Percentiles rank a stretch among this genome's conserved stretches.
phyloP scores from a whole-genome alignment of 2,329 filamentous ascomycete genomes.

The Colletotrichum neosansevieriae region DNA sequence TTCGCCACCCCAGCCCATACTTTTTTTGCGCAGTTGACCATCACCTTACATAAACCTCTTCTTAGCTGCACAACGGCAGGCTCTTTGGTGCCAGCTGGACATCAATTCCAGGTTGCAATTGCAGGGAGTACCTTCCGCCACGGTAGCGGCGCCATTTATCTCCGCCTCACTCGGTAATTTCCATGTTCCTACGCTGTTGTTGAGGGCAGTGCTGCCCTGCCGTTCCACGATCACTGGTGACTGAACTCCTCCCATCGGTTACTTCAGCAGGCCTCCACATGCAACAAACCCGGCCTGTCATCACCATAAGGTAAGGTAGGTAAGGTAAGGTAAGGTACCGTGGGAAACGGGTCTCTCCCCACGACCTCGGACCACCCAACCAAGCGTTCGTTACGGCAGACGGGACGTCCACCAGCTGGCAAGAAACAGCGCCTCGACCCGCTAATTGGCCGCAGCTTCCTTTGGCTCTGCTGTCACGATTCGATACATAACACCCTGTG shows the following conservation, averaged over 20 bases:
- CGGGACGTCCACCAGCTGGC: not conserved
- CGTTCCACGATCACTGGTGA: constrained; percentile 9
- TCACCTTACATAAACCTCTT: not conserved
- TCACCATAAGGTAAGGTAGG: not conserved
- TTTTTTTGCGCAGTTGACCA: not conserved
- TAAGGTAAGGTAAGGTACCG: no score
- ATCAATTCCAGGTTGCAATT: not conserved
- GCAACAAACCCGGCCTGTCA: constrained; percentile 8
- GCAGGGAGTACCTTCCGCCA: constrained; percentile 14
- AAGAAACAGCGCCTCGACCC: constrained; percentile 38
- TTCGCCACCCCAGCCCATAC: constrained; percentile 33
- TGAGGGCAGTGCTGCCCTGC: constrained; percentile 23
- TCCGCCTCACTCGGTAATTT: constrained; percentile 36
- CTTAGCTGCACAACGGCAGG: constrained; percentile 13
- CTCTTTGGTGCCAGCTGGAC: not conserved
- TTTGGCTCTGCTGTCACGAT: constrained; percentile 1
- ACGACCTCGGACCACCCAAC: no score
- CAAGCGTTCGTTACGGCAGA: constrained; percentile 13
- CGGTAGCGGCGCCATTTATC: constrained; percentile 21
- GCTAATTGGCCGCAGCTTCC: constrained; percentile 37
- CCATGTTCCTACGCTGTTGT: constrained; percentile 19
- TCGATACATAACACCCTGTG: constrained; percentile 5
- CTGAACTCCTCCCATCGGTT: constrained; percentile 1
- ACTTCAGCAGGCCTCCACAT: constrained; percentile 20
- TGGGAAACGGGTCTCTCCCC: constrained; percentile 8